Evolutionary conservation across 2,329 filamentous ascomycete genomes (phyloP), one percentile per base, ranked within the genome.

Genomic region (Talaromyces sp.): DNA sequence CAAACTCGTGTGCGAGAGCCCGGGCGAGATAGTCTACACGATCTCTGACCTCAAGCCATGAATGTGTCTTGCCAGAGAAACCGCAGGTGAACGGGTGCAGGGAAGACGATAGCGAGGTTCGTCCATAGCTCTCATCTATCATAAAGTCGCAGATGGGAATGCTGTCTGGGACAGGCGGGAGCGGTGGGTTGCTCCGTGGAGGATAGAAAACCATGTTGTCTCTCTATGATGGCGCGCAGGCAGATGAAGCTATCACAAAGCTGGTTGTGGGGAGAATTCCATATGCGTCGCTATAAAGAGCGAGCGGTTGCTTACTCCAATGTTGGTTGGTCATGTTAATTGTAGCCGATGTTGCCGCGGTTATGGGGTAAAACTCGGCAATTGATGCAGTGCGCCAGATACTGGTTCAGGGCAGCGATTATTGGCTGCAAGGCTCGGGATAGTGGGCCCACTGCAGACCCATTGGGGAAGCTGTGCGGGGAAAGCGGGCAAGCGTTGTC

Each of bases 121-220:
- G 85, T 38, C 89, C 90, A 69, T 90, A 84, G 52, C 81, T 76
- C 67, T 93, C 90, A 67, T 87, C 84, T 63, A 87, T 83, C 78
- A 96, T 87, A 74, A 96, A 96, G 56, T 93, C 86, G 65, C 83
- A 82, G 61, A 96, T 82, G 5, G 90, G 82, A 66, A 96, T 82
- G 31, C 85, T 85, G 73, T 95, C 90, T 17, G 90, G 90, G 10
- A 88, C 80, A 35, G 87, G 82, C 75, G 71, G 72, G 54, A 81
- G 66, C 46, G 74, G 64, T 35, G 74, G 75, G 13, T 75, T 71
- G 66, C 71, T 75, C 54, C 69, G 64, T 19, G 77, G 71, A 49
- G 79, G 70, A 54, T 70, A 68, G 68, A 81, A 82, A 7, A 80
- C 78, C 80, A 82, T 82, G 49, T 52, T 29, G 2, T 29, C n/a